Conservation (phyloP, 176 grass and related monocot genomes). For the Hordeum vulgare region DNA sequence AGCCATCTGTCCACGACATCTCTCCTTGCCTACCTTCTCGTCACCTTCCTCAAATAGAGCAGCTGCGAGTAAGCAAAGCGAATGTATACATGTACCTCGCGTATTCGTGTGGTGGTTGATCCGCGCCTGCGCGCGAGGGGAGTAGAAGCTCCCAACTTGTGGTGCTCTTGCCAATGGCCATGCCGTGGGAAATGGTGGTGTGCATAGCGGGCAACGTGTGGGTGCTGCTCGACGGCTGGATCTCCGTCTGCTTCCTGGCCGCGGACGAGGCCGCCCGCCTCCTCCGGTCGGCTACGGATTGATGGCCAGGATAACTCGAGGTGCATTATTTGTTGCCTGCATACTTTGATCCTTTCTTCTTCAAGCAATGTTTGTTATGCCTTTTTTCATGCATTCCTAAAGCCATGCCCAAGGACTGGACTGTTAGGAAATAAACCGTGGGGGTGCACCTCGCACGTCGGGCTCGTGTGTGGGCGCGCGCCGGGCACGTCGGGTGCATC, state of each 20-base stretch:
- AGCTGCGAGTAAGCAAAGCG: not conserved
- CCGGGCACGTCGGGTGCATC: too few species aligned
- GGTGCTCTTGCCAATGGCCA: conserved; percentile 7
- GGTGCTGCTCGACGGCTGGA: conserved; percentile 29
- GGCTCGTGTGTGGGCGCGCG: too few species aligned
- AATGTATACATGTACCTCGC: not conserved
- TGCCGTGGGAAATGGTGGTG: conserved; percentile 13
- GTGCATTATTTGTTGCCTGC: not conserved
- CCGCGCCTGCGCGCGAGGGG: not conserved
- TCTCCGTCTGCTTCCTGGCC: conserved; percentile 28
- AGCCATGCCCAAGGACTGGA: not conserved
- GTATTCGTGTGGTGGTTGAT: not conserved
- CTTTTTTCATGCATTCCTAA: not conserved
- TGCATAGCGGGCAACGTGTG: conserved; percentile 31
- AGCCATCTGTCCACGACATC: not conserved
- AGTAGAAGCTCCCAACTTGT: not conserved
- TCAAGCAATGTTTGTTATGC: not conserved
- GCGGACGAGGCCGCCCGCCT: conserved; percentile 34
- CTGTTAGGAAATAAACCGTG: too few species aligned
- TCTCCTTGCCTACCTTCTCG: not conserved
- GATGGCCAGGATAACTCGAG: not conserved
- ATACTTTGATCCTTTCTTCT: not conserved
- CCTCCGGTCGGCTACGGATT: conserved; percentile 1
- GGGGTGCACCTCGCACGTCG: too few species aligned
- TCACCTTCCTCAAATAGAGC: not conserved